Base-by-base conservation (phyloP, 2,329 filamentous ascomycete genomes). In the Aschersonia sp. region DNA sequence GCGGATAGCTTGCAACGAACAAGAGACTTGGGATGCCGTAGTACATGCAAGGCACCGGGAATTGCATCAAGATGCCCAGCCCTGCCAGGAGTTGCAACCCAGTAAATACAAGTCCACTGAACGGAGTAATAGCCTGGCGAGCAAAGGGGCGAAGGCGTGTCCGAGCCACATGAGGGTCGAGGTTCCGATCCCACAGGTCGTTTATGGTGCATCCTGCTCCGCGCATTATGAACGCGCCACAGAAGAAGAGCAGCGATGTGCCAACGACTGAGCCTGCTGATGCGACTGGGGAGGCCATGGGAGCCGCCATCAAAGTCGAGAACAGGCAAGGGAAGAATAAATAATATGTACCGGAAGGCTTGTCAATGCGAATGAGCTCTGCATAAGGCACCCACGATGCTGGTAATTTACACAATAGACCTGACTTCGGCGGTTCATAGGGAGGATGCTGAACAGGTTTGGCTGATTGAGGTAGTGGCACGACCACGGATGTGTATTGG, bases 181-280 rank as follows among this genome's bases (percentile, higher is more conserved):
- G 80, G 56, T 92, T 85, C 48, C 86, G 79, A 64, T 94, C 89
- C 84, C 87, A 89, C 46, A 94, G 78, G 61, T 95, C 89, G 61
- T 94, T 94, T 66, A 94, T 88, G 20, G 84, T 84, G 64, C 89
- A 94, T 46, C 87, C 87, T 28, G 87, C 86, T 45, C 89, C 85
- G 51, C 89, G 84, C 85, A 94, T 92, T 54, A 94, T 75, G 43
- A 94, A 62, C 3, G 86, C 84, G 46, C 87, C 88, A 2, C 78
- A 72, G 57, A 84, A 77, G 66, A 94, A 92, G 45, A 92, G 74
- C 2, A 76, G 59, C 1, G 76, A 74, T 0, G 82, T 88, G 45
- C 78, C 74, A 31, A 84, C 54, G 20, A 87, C 78, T 9, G 80
- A 70, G 4, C 70, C 60, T 0, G 84, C 78, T 1, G 77, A 60